A percentile compares a stretch with the other conserved stretches of the same genome.
Evolutionary conservation across 1,284 basidiomycete species (phyloP).

Genomic region (Phylloboletellus chloephorus): DNA sequence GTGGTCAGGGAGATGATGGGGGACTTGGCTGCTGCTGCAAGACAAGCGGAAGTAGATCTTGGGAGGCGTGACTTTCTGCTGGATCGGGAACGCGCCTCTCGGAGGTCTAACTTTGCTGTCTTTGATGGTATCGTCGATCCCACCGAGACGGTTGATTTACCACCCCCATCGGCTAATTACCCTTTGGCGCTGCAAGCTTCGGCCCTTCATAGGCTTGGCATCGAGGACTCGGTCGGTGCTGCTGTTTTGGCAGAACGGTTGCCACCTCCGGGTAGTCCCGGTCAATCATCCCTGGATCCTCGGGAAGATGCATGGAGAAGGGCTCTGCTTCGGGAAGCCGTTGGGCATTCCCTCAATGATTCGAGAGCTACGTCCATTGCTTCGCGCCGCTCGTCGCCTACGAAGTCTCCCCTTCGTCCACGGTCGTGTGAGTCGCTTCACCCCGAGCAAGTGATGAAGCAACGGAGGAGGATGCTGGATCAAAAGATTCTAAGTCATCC

Average conservation of each 20-base stretch:
- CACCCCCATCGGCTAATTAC: conserved; percentile 56
- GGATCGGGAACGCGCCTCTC: conserved; percentile 28
- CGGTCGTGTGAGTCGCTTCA: conserved; percentile 36
- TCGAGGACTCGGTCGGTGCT: conserved; percentile 66
- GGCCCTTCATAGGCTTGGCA: conserved; percentile 59
- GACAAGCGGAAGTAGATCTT: conserved; percentile 66
- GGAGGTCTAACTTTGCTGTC: conserved; percentile 27
- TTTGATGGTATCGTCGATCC: conserved; percentile 66
- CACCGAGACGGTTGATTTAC: conserved; percentile 72
- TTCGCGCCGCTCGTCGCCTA: conserved; percentile 28
- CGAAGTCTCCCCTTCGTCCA: conserved; percentile 30
- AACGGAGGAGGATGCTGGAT: conserved; percentile 28
- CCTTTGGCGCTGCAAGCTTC: conserved; percentile 72
- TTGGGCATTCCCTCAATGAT: conserved; percentile 63
- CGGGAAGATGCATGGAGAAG: conserved; percentile 65
- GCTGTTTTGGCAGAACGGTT: conserved; percentile 64
- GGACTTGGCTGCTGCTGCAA: conserved; percentile 60
- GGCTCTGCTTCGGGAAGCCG: conserved; percentile 63
- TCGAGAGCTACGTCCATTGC: conserved; percentile 36
- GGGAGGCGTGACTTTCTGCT: conserved; percentile 43
- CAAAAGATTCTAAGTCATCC: conserved; percentile 29
- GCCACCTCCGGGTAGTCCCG: conserved; percentile 60
- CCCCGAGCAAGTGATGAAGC: conserved; percentile 20
- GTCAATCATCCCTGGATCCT: conserved; percentile 47
- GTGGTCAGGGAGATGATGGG: conserved; percentile 75